Conservation (phyloP, 1,284 basidiomycete species). For the Trichosporon coremiiforme region DNA sequence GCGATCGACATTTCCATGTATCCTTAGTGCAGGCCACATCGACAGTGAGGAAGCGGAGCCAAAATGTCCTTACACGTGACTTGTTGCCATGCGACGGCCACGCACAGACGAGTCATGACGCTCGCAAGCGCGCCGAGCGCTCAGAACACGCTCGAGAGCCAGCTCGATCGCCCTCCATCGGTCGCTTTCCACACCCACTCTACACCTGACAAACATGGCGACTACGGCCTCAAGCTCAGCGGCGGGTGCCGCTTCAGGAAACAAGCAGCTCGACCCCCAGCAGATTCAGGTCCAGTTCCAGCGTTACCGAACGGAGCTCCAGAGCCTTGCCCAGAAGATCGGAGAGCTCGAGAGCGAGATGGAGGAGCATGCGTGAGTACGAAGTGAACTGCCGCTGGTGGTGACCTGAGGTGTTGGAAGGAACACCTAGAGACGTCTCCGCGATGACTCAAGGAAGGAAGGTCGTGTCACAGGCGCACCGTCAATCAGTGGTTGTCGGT, state of each 20-base stretch:
- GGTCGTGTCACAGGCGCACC: no score
- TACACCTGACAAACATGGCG: slow-evolving; percentile 1
- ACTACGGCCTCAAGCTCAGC: slow-evolving; percentile 46
- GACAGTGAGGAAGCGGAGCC: not conserved
- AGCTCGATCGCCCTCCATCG: slow-evolving; percentile 1
- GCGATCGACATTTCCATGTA: slow-evolving; percentile 4
- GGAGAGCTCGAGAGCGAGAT: slow-evolving; percentile 90
- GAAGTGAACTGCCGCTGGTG: no score
- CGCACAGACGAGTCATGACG: slow-evolving; percentile 10
- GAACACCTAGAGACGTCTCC: no score
- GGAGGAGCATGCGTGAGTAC: slow-evolving; percentile 72
- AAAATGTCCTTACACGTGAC: not conserved
- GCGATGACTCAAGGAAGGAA: no score
- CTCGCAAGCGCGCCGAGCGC: not conserved
- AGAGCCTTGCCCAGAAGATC: slow-evolving; percentile 83
- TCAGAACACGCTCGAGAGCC: not conserved
- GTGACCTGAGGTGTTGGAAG: no score
- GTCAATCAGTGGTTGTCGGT: no score
- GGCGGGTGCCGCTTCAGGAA: slow-evolving; percentile 27
- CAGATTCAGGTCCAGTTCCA: slow-evolving; percentile 52
- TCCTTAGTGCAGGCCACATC: no score
- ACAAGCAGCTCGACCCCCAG: slow-evolving; percentile 41
- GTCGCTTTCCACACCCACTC: not conserved
- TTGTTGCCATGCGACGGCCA: not conserved
- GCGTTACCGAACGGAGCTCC: slow-evolving; percentile 76